Evolutionary conservation across 1,284 basidiomycete genomes (phyloP).

Genomic region (Trametes sp.): DNA sequence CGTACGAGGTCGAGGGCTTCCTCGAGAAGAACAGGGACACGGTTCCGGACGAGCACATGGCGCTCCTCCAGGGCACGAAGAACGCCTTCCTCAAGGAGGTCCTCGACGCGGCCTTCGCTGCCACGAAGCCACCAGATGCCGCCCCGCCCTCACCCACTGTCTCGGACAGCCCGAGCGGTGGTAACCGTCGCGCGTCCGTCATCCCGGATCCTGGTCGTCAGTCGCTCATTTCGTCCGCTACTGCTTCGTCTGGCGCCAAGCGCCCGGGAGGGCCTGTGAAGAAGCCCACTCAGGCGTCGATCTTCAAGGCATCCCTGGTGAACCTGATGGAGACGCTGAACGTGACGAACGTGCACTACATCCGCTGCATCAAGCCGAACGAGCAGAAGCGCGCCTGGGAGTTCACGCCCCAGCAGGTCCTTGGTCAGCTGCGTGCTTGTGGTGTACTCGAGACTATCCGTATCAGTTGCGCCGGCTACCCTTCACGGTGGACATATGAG

Average conservation of each 20-base stretch:
- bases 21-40: constrained; percentile 99
- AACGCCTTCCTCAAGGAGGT: constrained; percentile 96
- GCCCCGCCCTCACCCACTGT: constrained; percentile 74
- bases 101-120: constrained; percentile 86
- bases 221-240: constrained; percentile 65
- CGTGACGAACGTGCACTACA: constrained; percentile 99
- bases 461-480: constrained; percentile 99
- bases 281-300: constrained; percentile 97
- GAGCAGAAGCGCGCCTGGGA: constrained; percentile 97
- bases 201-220: constrained; percentile 88
- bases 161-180: constrained; percentile 77
- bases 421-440: constrained; percentile 96
- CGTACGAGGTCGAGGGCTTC: constrained; percentile 98
- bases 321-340: constrained; percentile 98
- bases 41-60: constrained; percentile 97
- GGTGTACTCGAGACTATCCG: constrained; percentile 99
- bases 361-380: constrained; percentile 99
- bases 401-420: constrained; percentile 94
- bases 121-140: constrained; percentile 70
- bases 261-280: constrained; percentile 74
- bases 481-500: constrained; percentile 98
- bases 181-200: constrained; percentile 79
- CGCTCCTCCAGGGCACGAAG: constrained; percentile 83
- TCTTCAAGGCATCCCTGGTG: constrained; percentile 96
- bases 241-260: constrained; percentile 53